Evolutionary conservation across 176 grass and related monocot species (phyloP), one percentile per base, ranked within the genome.

Genomic region (Dendrocalamus sinicus): DNA sequence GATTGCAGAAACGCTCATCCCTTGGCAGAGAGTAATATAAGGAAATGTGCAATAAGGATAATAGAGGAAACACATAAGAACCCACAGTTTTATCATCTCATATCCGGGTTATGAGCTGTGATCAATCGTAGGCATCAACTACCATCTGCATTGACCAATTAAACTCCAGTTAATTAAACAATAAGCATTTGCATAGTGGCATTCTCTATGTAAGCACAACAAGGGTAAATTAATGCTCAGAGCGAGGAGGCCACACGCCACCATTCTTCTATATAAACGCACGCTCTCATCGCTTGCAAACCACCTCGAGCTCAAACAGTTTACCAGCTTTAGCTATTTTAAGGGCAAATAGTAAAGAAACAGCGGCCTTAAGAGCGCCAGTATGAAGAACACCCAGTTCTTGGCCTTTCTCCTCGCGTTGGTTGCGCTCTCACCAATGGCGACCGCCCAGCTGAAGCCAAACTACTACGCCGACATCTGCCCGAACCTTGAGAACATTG

Each of bases 401-500:
- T 26, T 83, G 61, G 19, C 44, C 51, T 43, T 84, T 70, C 47
- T 92, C 67, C 41, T 74, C 46, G 41, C 76, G 3, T 0, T 75
- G 30, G 1, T 40, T 19, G 65, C n/a, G 14, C 10, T 39, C 22
- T 39, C 61, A 40, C 46, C 78, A 40, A 32, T 67, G 9, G 84
- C 59, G 5, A 23, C 70, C 28, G 70, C 23, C 0, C 67, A 69
- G 72, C 78, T 90, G 82, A 84, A 37, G 43, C 30, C 48, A 4
- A 85, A 88, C 24, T 77, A 92, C 83, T 95, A 93, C 37, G 86
- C 86, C 12, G 43, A 5, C 37, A 81, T 87, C 19, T 95, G 93
- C 69, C 93, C 91, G 0, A 82, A 92, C 75, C 81, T 92, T 6
- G 88, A 95, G 74, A 64, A 14, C 81, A 78, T 92, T 53, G 59